phyloP scores from a whole-genome alignment of 768 basidiomycete species.

The Suillus subalutaceus region DNA sequence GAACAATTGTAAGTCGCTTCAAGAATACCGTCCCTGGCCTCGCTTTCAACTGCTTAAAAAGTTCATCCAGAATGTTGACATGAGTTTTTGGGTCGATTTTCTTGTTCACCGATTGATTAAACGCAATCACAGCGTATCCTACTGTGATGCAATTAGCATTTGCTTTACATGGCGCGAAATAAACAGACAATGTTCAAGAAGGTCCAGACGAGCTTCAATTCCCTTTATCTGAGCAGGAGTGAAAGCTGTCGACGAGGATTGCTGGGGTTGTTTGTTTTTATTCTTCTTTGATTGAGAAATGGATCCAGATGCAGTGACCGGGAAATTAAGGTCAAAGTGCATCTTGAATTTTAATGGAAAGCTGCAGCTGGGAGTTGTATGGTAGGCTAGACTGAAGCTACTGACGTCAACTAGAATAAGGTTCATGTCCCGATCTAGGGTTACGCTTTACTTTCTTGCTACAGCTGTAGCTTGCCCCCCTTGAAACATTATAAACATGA shows the following conservation, averaged over 20 bases:
- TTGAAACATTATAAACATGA: too few species aligned
- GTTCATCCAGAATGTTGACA: constrained; percentile 59
- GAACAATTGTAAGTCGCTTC: constrained; percentile 77
- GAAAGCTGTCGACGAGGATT: constrained; percentile 38
- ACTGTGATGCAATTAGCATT: constrained; percentile 47
- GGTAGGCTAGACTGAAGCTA: too few species aligned
- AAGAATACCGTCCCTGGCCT: constrained; percentile 66
- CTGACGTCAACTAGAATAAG: not conserved
- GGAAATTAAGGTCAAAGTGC: constrained; percentile 73
- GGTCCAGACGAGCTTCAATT: constrained; percentile 66
- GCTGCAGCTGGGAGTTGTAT: not conserved
- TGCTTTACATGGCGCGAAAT: not conserved
- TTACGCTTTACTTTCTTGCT: not conserved
- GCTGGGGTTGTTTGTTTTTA: constrained; percentile 40
- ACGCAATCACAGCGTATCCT: constrained; percentile 82
- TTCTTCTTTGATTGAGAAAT: constrained; percentile 27
- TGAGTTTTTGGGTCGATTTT: constrained; percentile 75
- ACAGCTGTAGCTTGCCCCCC: too few species aligned
- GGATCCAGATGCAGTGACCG: constrained; percentile 36
- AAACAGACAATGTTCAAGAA: constrained; percentile 71
- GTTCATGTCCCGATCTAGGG: not conserved
- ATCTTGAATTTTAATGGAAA: constrained; percentile 33
- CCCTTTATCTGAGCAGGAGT: constrained; percentile 57
- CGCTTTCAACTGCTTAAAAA: constrained; percentile 62
- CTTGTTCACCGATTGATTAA: constrained; percentile 73